phyloP scores from a whole-genome alignment of 345 rosid genomes.

The Erucastrum elatum region DNA sequence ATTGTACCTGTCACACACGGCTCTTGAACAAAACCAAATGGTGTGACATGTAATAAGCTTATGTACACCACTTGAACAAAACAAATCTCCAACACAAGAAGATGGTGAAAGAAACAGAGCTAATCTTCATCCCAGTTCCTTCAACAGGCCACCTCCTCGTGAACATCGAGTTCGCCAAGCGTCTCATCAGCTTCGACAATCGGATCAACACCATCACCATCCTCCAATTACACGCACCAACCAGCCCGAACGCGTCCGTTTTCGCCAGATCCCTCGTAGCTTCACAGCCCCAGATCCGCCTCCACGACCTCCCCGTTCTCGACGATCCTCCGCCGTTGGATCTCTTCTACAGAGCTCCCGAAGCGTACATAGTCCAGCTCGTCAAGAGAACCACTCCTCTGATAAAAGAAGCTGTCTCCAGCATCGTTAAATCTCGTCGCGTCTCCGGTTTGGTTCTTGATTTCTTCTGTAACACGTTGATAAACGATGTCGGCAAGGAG shows the following conservation, averaged over 20 bases:
- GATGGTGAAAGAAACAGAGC: conserved; percentile 32
- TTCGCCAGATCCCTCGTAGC: conserved; percentile 38
- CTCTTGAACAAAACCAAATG: conserved; percentile 2
- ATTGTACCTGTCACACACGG: not conserved
- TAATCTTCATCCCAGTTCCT: conserved; percentile 39
- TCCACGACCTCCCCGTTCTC: conserved; percentile 24
- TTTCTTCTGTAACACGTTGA: conserved; percentile 45
- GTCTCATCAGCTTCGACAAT: conserved; percentile 40
- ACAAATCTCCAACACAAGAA: not conserved
- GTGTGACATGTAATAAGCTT: not conserved
- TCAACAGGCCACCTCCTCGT: conserved; percentile 53
- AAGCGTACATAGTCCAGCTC: conserved; percentile 24
- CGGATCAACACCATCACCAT: conserved; percentile 42
- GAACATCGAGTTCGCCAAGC: conserved; percentile 50
- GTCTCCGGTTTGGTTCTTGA: conserved; percentile 50
- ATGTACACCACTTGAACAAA: not conserved
- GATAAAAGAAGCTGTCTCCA: conserved; percentile 12
- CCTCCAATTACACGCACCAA: conserved; percentile 14
- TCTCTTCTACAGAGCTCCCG: conserved; percentile 33
- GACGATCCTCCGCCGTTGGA: conserved; percentile 32
- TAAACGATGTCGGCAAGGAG: conserved; percentile 40
- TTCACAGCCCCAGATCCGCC: conserved; percentile 34
- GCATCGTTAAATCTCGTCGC: conserved; percentile 12
- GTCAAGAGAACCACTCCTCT: conserved; percentile 20
- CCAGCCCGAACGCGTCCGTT: conserved; percentile 30